A percentile compares a stretch with the other conserved stretches of the same genome.
Evolutionary conservation across 1,139 yeast species (phyloP).

Genomic region (Zygotorulaspora mrakii): DNA sequence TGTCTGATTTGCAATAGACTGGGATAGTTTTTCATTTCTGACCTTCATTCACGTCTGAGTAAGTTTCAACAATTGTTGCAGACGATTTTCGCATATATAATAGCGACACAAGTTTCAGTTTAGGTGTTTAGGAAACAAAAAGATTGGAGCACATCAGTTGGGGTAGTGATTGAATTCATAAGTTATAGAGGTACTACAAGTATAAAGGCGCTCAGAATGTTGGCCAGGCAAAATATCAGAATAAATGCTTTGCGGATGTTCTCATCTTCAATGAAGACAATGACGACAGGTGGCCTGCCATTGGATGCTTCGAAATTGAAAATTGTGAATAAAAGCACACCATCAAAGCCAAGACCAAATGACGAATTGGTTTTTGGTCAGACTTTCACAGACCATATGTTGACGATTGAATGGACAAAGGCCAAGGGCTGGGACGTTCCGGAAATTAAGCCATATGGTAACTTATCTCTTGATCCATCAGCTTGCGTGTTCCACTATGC

Average conservation of each 20-base stretch:
- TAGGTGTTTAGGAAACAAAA: slow-evolving; percentile 7
- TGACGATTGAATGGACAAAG: slow-evolving; percentile 78
- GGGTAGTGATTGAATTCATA: too few species aligned
- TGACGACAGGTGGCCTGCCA: slow-evolving; percentile 36
- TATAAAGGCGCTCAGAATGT: too few species aligned
- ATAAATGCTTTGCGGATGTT: slow-evolving; percentile 5
- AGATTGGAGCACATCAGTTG: too few species aligned
- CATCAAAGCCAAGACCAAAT: slow-evolving; percentile 65
- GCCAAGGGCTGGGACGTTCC: slow-evolving; percentile 84
- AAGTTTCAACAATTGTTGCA: too few species aligned
- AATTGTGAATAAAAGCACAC: slow-evolving; percentile 53
- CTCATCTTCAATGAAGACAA: slow-evolving; percentile 10
- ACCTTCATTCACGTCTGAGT: too few species aligned
- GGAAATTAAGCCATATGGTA: slow-evolving; percentile 78
- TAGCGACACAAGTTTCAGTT: too few species aligned
- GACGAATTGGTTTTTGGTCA: slow-evolving; percentile 82
- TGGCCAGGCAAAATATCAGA: slow-evolving; percentile 8
- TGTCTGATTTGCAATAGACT: too few species aligned
- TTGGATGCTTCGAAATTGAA: slow-evolving; percentile 68
- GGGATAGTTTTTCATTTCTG: too few species aligned
- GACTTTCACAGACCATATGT: slow-evolving; percentile 85
- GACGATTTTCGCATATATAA: not conserved
- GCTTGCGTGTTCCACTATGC: slow-evolving; percentile 90
- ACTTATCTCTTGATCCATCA: slow-evolving; percentile 75
- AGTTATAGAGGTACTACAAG: too few species aligned